Conservation (phyloP, 2,329 filamentous ascomycete genomes). For the Didymella keratinophila region DNA sequence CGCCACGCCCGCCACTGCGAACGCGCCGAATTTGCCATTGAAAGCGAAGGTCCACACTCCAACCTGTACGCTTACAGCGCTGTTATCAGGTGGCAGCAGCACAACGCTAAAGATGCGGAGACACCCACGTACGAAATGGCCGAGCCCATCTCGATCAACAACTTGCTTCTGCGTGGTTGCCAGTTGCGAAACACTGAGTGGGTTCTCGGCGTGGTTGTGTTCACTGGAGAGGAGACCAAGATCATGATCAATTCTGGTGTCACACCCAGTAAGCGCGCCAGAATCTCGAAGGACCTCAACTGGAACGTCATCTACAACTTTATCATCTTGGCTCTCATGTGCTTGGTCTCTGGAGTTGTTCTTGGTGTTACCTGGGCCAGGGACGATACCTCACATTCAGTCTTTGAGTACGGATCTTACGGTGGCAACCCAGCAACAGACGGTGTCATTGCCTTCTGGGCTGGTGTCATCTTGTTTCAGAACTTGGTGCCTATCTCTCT, state of each 20-base stretch:
- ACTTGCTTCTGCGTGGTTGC: slow-evolving; percentile 90
- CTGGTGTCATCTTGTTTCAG: slow-evolving; percentile 92
- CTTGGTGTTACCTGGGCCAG: slow-evolving; percentile 84
- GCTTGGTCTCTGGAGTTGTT: slow-evolving; percentile 82
- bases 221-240: slow-evolving; percentile 95
- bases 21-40: slow-evolving; percentile 82
- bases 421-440: slow-evolving; percentile 76
- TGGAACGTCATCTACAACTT: slow-evolving; percentile 99
- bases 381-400: slow-evolving; percentile 75
- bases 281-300: slow-evolving; percentile 92
- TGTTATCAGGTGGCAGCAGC: slow-evolving; percentile 85
- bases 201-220: slow-evolving; percentile 90
- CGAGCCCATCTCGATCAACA: slow-evolving; percentile 94
- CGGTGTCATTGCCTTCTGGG: slow-evolving; percentile 97
- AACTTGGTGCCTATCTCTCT: slow-evolving; percentile 98
- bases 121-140: slow-evolving; percentile 77
- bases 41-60: slow-evolving; percentile 89
- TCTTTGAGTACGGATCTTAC: slow-evolving; percentile 86
- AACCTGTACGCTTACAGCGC: slow-evolving; percentile 97
- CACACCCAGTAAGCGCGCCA: slow-evolving; percentile 91
- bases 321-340: slow-evolving; percentile 86
- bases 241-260: slow-evolving; percentile 99
- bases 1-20: slow-evolving; percentile 94
- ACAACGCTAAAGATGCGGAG: slow-evolving; percentile 68
- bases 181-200: slow-evolving; percentile 96